phyloP scores from a whole-genome alignment of 345 rosid genomes.

The Acer negundo region DNA sequence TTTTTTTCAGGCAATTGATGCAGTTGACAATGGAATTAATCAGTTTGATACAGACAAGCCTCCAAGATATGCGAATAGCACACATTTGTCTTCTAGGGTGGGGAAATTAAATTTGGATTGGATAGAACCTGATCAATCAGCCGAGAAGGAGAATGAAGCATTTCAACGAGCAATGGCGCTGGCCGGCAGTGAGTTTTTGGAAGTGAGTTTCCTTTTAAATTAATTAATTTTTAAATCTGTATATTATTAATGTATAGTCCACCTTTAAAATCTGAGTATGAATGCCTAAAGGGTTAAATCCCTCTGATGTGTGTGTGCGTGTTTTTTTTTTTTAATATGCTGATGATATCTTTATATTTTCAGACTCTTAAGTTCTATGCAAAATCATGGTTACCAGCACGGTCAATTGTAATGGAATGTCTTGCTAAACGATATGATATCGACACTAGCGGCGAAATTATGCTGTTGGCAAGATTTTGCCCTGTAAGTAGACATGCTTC shows the following conservation, averaged over 20 bases:
- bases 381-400: slow-evolving; percentile 88
- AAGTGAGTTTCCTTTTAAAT: slow-evolving; percentile 48
- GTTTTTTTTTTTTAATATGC: not conserved
- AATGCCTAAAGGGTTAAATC: not conserved
- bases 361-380: slow-evolving; percentile 73
- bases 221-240: not conserved
- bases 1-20: slow-evolving; percentile 69
- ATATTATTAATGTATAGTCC: not conserved
- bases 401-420: slow-evolving; percentile 81
- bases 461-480: slow-evolving; percentile 66
- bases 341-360: slow-evolving; percentile 20
- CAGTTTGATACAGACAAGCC: slow-evolving; percentile 82
- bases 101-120: slow-evolving; percentile 90
- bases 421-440: slow-evolving; percentile 55
- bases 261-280: not conserved
- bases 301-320: not conserved
- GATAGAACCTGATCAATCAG: slow-evolving; percentile 87
- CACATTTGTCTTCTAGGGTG: slow-evolving; percentile 78
- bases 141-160: slow-evolving; percentile 86
- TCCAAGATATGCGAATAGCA: slow-evolving; percentile 84
- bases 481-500: slow-evolving; percentile 57
- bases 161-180: slow-evolving; percentile 76
- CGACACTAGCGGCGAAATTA: slow-evolving; percentile 85
- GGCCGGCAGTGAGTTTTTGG: slow-evolving; percentile 81
- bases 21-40: slow-evolving; percentile 83